Evolutionary conservation across 768 basidiomycete genomes (phyloP).

Genomic region (Epithele typhae): DNA sequence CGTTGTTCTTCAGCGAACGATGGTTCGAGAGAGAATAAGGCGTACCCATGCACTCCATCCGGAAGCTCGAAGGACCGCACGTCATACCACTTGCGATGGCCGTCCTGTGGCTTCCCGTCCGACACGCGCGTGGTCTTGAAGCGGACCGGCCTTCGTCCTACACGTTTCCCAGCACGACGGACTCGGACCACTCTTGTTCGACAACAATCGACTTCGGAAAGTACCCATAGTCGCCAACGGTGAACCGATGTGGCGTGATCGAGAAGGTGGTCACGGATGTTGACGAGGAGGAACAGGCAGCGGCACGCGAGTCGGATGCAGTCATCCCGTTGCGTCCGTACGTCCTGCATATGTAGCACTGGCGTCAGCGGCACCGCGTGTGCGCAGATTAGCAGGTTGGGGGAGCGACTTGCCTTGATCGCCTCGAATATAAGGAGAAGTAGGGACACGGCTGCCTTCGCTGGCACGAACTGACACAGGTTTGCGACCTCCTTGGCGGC

Average conservation of each 20-base stretch:
- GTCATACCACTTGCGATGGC: conserved; percentile 24
- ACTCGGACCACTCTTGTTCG: conserved; percentile 30
- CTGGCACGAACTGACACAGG: conserved; percentile 39
- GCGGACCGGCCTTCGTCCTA: conserved; percentile 25
- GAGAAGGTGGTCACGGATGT: conserved; percentile 42
- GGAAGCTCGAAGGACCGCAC: conserved; percentile 34
- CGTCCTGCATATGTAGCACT: too few relatives aligned
- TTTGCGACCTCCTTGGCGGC: conserved; percentile 29
- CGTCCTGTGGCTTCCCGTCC: conserved; percentile 31
- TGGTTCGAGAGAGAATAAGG: too few relatives aligned
- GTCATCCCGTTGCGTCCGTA: conserved; percentile 33
- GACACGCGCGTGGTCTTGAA: conserved; percentile 23
- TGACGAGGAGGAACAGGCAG: conserved; percentile 37
- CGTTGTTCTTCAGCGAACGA: too few relatives aligned
- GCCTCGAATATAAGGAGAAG: conserved; percentile 42
- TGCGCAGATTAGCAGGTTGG: too few relatives aligned
- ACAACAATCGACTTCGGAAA: conserved; percentile 26
- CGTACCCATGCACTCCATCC: conserved; percentile 30
- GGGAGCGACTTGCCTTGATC: conserved; percentile 32
- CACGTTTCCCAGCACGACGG: conserved; percentile 37
- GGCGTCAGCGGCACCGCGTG: too few relatives aligned
- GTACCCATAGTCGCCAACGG: conserved; percentile 44
- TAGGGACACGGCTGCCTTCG: conserved; percentile 34
- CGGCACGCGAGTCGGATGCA: conserved; percentile 38
- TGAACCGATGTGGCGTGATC: conserved; percentile 38